Evolutionary conservation across 495 filamentous ascomycete species (phyloP).

Genomic region (Penicillium malachiteum): DNA sequence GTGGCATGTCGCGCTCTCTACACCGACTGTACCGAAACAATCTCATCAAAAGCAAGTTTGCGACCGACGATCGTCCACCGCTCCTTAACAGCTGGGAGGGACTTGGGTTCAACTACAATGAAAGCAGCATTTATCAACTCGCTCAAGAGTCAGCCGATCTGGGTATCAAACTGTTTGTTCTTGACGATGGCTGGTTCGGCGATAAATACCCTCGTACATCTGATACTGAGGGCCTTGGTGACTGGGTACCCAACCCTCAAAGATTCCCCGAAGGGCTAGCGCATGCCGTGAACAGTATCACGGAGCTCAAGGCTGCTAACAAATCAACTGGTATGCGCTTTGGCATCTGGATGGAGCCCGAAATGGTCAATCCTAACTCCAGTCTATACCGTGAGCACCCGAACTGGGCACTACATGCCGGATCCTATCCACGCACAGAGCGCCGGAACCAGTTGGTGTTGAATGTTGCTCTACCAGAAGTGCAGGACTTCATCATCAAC

Average conservation of each 20-base stretch:
- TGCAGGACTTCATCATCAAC: conserved; percentile 55
- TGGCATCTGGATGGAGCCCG: conserved; percentile 58
- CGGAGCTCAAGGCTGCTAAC: conserved; percentile 39
- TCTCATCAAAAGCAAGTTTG: conserved; percentile 52
- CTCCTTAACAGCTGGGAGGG: conserved; percentile 60
- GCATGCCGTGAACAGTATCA: conserved; percentile 43
- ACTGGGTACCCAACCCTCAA: conserved; percentile 52
- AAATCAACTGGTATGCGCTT: conserved; percentile 46
- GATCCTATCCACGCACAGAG: conserved; percentile 49
- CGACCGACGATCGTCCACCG: conserved; percentile 44
- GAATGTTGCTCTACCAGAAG: conserved; percentile 51
- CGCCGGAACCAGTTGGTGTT: conserved; percentile 52
- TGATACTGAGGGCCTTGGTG: conserved; percentile 51
- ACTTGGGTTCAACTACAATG: conserved; percentile 49
- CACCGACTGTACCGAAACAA: conserved; percentile 55
- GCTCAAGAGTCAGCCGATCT: conserved; percentile 51
- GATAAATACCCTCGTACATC: conserved; percentile 49
- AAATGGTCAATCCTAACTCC: conserved; percentile 59
- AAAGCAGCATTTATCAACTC: conserved; percentile 44
- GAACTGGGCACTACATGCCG: conserved; percentile 55
- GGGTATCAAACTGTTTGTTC: conserved; percentile 52
- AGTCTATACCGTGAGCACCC: conserved; percentile 53
- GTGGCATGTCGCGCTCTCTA: conserved; percentile 53
- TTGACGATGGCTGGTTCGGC: conserved; percentile 61
- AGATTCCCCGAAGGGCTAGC: conserved; percentile 54